These are phyloP conservation scores for Fusarium sororula DNA, from an alignment of 2,329 filamentous ascomycete genomes.

Conservation along the genomic window DNA sequence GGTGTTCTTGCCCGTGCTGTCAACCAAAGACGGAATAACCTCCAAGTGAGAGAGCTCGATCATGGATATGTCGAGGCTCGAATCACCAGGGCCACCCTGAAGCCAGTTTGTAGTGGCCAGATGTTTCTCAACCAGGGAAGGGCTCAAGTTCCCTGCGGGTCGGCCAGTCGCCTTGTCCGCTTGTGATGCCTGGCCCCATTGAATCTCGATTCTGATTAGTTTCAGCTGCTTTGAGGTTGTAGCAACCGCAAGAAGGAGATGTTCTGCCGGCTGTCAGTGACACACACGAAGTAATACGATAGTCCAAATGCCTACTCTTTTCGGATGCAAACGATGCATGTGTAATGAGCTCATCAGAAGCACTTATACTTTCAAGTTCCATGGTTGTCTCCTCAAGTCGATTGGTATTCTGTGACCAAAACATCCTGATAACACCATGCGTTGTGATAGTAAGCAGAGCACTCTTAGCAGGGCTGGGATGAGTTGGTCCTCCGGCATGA, in stretches of 20 bases:
- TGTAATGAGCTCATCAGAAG: conserved; percentile 79
- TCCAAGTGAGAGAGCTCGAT: conserved; percentile 77
- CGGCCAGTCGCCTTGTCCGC: conserved; percentile 63
- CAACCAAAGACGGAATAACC: conserved; percentile 72
- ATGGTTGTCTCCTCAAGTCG: conserved; percentile 76
- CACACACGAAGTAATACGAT: not conserved
- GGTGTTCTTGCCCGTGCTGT: conserved; percentile 65
- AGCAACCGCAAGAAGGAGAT: conserved; percentile 71
- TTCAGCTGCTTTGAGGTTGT: conserved; percentile 77
- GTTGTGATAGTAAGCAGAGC: conserved; percentile 81
- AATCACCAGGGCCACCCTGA: conserved; percentile 55
- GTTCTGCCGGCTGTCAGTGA: conserved; percentile 50
- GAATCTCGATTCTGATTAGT: conserved; percentile 76
- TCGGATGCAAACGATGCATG: conserved; percentile 81
- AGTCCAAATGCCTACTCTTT: conserved; percentile 63
- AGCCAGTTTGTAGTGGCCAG: conserved; percentile 68
- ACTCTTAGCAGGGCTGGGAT: conserved; percentile 75
- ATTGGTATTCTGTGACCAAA: conserved; percentile 79
- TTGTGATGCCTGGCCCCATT: conserved; percentile 69
- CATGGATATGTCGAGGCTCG: conserved; percentile 60
- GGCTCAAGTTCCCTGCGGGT: conserved; percentile 58
- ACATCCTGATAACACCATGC: conserved; percentile 76
- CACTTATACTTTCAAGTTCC: conserved; percentile 78
- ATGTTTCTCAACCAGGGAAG: conserved; percentile 64
- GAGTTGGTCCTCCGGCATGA: conserved; percentile 74